A percentile compares a stretch with the other conserved stretches of the same genome.
Evolutionary conservation across 441 rosid species (phyloP).

Genomic region (Croton laevigatus): DNA sequence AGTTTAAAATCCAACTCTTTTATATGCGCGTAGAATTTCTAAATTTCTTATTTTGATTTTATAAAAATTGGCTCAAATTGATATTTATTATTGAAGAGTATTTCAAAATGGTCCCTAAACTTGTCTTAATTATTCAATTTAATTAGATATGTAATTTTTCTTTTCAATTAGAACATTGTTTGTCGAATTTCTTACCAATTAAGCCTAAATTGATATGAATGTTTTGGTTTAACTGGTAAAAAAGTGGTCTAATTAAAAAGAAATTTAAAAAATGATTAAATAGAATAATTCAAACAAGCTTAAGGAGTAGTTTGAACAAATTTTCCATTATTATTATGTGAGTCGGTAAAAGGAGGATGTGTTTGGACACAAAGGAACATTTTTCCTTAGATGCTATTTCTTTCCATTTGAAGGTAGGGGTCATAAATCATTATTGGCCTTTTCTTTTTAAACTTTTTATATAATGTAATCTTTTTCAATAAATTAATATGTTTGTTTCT

Average conservation of each 20-base stretch:
- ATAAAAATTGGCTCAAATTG: neutral
- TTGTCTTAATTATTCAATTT: no score
- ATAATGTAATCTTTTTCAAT: conserved; percentile 18
- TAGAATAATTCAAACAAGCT: no score
- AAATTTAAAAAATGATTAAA: no score
- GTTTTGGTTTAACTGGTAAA: no score
- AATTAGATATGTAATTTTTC: no score
- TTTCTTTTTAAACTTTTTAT: conserved; percentile 27
- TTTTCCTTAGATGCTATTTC: conserved; percentile 37
- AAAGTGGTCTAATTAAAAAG: no score
- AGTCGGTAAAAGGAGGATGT: neutral
- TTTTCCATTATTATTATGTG: neutral
- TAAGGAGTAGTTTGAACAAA: no score
- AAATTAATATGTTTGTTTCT: conserved; percentile 29
- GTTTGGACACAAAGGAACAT: conserved; percentile 8
- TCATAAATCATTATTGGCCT: conserved; percentile 34
- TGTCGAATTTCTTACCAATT: no score
- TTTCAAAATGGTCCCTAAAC: no score
- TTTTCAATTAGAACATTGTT: no score
- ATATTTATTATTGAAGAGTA: no score
- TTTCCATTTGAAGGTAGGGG: conserved; percentile 23
- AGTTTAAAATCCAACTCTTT: neutral
- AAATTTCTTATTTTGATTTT: neutral
- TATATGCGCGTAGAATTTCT: neutral
- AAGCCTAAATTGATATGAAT: no score